Evolutionary conservation across 1,284 basidiomycete genomes (phyloP).

Genomic region (Ustilago vetiveriae): DNA sequence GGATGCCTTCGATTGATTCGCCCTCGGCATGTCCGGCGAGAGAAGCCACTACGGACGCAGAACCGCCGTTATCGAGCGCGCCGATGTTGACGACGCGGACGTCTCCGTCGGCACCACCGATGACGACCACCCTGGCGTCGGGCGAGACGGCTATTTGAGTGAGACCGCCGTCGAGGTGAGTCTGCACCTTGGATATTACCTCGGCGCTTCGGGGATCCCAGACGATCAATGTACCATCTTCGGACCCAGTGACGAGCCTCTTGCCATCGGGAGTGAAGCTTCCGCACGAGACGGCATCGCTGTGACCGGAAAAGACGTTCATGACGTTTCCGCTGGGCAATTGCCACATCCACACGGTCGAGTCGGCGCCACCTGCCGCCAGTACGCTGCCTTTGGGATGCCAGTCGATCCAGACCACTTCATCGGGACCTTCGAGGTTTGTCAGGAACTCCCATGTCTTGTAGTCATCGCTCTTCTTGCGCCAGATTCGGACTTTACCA

Average conservation of each 20-base stretch:
- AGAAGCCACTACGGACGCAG: conserved; percentile 80
- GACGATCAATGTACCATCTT: conserved; percentile 83
- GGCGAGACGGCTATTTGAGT: conserved; percentile 86
- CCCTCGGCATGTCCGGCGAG: conserved; percentile 86
- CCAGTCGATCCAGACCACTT: conserved; percentile 94
- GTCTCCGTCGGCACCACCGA: conserved; percentile 84
- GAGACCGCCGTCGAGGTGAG: conserved; percentile 77
- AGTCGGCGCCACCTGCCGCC: conserved; percentile 89
- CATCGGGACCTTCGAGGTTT: conserved; percentile 90
- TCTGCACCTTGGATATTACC: conserved; percentile 79
- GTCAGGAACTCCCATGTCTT: conserved; percentile 90
- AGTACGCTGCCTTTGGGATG: conserved; percentile 92
- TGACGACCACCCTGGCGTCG: conserved; percentile 75
- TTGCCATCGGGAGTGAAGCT: conserved; percentile 86
- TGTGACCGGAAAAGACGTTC: conserved; percentile 94
- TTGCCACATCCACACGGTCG: conserved; percentile 98
- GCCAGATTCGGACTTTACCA: conserved; percentile 89
- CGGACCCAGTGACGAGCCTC: conserved; percentile 83
- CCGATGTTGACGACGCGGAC: conserved; percentile 85
- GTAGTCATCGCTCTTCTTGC: conserved; percentile 72
- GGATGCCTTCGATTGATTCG: conserved; percentile 88
- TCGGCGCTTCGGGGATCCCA: conserved; percentile 87
- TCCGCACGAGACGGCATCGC: conserved; percentile 83
- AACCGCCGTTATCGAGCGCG: conserved; percentile 69
- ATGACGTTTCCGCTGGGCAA: conserved; percentile 90